Base-by-base conservation (phyloP, 1,139 yeast genomes). In the Geotrichum phurueaensis region DNA sequence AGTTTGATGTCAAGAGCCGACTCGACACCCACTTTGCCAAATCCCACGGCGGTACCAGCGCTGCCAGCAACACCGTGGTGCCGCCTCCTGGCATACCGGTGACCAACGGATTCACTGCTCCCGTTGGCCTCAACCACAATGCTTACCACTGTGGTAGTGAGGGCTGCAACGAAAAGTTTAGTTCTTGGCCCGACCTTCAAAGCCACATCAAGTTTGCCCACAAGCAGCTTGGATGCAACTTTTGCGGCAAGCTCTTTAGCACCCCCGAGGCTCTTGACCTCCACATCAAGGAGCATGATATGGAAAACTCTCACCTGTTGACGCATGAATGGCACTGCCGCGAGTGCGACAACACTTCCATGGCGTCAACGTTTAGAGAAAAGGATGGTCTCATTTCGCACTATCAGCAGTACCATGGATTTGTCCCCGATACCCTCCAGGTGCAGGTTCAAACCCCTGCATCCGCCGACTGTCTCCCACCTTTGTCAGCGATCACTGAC, bases 171-270 rank as follows among this genome's bases (percentile, higher is more conserved):
- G 89, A 84, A 67, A 75, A 79, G 59, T 89, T 89, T 72, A 80
- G 81, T 63, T 86, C 89, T 0, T 88, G 96, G 95, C 82, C 90
- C 1, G 87, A 86, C 0, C 76, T 90, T 51, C 94, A 86, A 68
- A 72, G 80, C 10, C 98, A 92, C 72, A 77, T 84, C 58, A 87
- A 85, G 66, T 80, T 83, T 0, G 86, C 81, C 45, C 97, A 91
- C 73, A 92, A 94, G 12, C 84, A 84, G 69, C 68, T 86, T 47
- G 78, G 78, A 56, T 90, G 97, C 75, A 67, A 75, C 0, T 67
- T 82, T 1, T 91, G 97, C 76, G 85, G 84, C 15, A 86, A 84
- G 69, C 84, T 82, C 4, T 87, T 89, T 73, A 57, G 53, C 22
- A 31, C 56, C 18, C 36, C 50, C 33, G 56, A 57, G 12, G n/a